Evolutionary conservation across 768 basidiomycete genomes (phyloP), one percentile per base, ranked within the genome.

Genomic region (Leccinum subgranulosum): DNA sequence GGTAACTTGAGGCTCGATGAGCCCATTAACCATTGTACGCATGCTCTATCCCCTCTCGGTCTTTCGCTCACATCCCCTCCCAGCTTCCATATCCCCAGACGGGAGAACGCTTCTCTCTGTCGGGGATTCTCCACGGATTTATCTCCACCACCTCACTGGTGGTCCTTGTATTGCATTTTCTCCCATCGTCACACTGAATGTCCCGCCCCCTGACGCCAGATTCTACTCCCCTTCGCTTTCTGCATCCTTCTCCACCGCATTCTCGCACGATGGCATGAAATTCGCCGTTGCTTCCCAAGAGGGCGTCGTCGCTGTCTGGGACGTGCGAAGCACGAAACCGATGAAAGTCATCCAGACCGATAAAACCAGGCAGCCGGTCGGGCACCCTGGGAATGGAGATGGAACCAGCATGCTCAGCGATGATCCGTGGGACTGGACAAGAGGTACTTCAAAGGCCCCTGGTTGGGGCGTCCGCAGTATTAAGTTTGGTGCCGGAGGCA

Each of bases 1-100:
- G 87, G 88, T 4, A 71, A 75, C 25, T 65, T 90, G 51, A 74
- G 72, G 60, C 71, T 92, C 14, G 80, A 82, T 58, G 90, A 90
- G 9, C 83, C 90, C 3, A 81, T 94, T 46, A 94, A 93, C 66
- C 89, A 93, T 61, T 89, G 90, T 92, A 63, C 54, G 89, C 78
- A 15, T 55, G 51, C 53, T 31, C 23, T 46, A 41, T 14, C 31
- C 50, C 27, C 48, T 27, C 57, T 25, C 41, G 23, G 25, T 33
- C 49, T 48, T 29, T 58, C 53, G 31, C 57, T 62, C 50, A 61
- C 53, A 43, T 55, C 43, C 41, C 19, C 59, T 49, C 43, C 46
- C 54, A 95, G 92, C 91, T 4, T 94, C 94, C 9, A 82, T 98
- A 64, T 94, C 93, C 0, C 93, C 92, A 0, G 92, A 96, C 65